Evolutionary conservation across 2,329 filamentous ascomycete species (phyloP).

Genomic region (Trichoderma brevicompactum): DNA sequence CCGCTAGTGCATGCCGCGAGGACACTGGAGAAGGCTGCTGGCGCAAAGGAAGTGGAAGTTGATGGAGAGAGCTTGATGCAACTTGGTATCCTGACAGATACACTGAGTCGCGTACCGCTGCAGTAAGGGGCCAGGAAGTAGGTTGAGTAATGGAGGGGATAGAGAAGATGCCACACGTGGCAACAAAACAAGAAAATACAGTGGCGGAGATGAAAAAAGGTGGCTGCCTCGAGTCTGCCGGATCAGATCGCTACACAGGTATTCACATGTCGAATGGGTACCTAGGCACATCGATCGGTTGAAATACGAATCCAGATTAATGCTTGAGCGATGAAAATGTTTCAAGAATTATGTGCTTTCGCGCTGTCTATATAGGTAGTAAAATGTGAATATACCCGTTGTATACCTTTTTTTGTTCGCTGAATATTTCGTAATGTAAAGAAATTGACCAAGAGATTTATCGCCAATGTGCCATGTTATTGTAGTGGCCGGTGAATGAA

Average conservation of each 20-base stretch:
- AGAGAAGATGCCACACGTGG: neutral
- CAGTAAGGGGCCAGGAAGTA: slow-evolving; percentile 37
- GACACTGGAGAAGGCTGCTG: slow-evolving; percentile 41
- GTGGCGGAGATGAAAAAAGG: neutral
- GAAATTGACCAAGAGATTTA: no score
- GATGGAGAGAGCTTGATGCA: slow-evolving; percentile 44
- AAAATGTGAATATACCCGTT: neutral
- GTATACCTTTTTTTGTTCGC: neutral
- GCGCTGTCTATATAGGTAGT: slow-evolving; percentile 4
- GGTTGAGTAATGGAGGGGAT: neutral
- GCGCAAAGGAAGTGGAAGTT: slow-evolving; percentile 41
- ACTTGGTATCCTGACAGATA: slow-evolving; percentile 49
- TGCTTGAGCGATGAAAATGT: neutral
- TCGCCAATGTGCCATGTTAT: neutral
- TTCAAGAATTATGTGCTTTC: neutral
- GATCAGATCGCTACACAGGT: neutral
- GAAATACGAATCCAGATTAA: neutral
- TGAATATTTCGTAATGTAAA: neutral
- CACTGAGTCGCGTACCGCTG: slow-evolving; percentile 48
- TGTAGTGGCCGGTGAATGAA: neutral
- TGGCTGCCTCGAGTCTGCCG: neutral
- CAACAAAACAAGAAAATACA: neutral
- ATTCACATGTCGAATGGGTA: neutral
- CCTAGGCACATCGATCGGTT: neutral
- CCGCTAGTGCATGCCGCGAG: slow-evolving; percentile 55